Conservation (phyloP, 176 grass and related monocot species). For the Ensete ventricosum region DNA sequence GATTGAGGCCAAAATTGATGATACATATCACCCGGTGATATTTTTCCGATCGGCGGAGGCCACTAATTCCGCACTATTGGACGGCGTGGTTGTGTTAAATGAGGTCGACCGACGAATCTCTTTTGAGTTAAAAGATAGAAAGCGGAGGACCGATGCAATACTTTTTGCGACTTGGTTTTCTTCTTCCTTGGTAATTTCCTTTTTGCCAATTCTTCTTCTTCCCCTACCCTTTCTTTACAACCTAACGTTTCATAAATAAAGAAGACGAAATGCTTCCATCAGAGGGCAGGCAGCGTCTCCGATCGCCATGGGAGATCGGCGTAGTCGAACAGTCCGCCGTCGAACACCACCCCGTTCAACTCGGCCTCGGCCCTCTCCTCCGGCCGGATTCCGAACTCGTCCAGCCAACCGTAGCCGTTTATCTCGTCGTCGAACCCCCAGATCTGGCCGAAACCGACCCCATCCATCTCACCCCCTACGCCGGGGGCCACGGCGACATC, state of each 20-base stretch:
- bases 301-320: slow-evolving; percentile 10
- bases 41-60: neutral
- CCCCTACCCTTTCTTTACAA: neutral
- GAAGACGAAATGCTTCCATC: neutral
- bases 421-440: slow-evolving; percentile 36
- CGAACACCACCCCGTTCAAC: neutral
- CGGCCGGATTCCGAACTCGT: neutral
- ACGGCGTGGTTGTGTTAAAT: too few species aligned
- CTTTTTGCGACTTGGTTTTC: too few species aligned
- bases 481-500: neutral
- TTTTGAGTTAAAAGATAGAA: too few species aligned
- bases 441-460: slow-evolving; percentile 17
- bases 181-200: too few species aligned
- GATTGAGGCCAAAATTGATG: too few species aligned
- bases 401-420: slow-evolving; percentile 4
- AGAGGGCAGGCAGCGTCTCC: slow-evolving; percentile 13
- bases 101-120: too few species aligned
- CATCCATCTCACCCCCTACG: slow-evolving; percentile 1
- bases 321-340: slow-evolving; percentile 14
- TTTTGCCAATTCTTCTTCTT: neutral
- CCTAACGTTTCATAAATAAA: neutral
- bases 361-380: neutral
- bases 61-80: neutral
- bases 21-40: too few species aligned
- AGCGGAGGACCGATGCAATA: too few species aligned